Percentiles rank a stretch among this genome's conserved stretches.
phyloP scores from a whole-genome alignment of 148 eudicot genomes.

The Camellia granthamiana region DNA sequence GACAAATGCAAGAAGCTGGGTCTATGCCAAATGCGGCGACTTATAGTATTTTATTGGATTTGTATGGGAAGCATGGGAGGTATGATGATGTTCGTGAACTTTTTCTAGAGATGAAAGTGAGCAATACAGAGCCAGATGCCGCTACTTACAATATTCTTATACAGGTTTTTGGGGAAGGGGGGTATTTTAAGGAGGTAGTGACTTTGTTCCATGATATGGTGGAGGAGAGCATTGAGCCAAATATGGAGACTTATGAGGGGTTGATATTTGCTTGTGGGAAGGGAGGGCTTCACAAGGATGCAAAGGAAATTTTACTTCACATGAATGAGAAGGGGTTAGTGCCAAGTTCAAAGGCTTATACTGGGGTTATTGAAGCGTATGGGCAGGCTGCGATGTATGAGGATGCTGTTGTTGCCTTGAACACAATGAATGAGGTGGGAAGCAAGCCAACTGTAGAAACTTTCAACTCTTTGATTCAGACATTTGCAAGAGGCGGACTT shows the following conservation, averaged over 20 bases:
- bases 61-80: conserved; percentile 80
- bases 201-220: conserved; percentile 94
- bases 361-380: conserved; percentile 89
- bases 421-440: conserved; percentile 93
- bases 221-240: conserved; percentile 86
- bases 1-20: conserved; percentile 93
- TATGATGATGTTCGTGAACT: conserved; percentile 91
- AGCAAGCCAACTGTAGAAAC: conserved; percentile 73
- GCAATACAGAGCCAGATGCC: conserved; percentile 87
- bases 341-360: conserved; percentile 85
- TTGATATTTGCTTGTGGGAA: conserved; percentile 86
- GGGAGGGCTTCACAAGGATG: conserved; percentile 88
- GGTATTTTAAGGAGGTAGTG: conserved; percentile 95
- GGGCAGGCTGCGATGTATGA: conserved; percentile 91
- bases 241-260: conserved; percentile 97
- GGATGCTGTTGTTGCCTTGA: conserved; percentile 85
- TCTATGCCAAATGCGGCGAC: conserved; percentile 79
- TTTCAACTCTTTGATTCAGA: conserved; percentile 65
- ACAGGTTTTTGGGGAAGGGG: conserved; percentile 90
- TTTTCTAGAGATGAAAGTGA: conserved; percentile 96
- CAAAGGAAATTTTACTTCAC: conserved; percentile 63
- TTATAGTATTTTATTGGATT: conserved; percentile 74
- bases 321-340: conserved; percentile 67
- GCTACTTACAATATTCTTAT: conserved; percentile 88
- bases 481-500: conserved; percentile 84